A percentile compares a stretch with the other conserved stretches of the same genome.
Evolutionary conservation across 495 filamentous ascomycete species (phyloP).

Genomic region (Ramalina intermedia): DNA sequence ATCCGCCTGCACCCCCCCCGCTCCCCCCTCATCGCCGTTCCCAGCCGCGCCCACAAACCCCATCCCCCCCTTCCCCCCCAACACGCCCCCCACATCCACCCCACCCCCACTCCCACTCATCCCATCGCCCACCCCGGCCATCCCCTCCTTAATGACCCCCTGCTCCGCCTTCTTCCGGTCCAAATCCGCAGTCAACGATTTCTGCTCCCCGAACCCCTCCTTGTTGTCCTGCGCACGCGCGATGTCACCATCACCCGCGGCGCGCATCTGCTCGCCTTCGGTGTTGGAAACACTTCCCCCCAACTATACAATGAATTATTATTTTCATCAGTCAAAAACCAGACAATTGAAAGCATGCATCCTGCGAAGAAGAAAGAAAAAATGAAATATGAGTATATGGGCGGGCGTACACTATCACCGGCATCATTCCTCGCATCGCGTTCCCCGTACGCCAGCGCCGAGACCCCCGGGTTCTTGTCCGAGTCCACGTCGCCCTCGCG

Average conservation of each 20-base stretch:
- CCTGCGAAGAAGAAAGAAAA: conserved; percentile 6
- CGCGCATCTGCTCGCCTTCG: conserved; percentile 43
- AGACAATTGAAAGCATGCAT: too few relatives aligned
- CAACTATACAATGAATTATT: background rate
- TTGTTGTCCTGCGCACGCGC: conserved; percentile 30
- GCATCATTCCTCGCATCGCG: conserved; percentile 9
- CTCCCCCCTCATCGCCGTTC: background rate
- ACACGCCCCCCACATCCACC: conserved; percentile 13
- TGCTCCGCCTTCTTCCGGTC: conserved; percentile 33
- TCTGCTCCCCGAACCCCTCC: conserved; percentile 24
- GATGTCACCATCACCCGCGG: conserved; percentile 39
- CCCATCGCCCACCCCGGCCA: conserved; percentile 3
- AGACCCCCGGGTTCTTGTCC: conserved; percentile 24
- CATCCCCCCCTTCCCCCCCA: conserved; percentile 1
- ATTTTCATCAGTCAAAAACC: too few relatives aligned
- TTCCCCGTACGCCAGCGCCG: conserved; percentile 21
- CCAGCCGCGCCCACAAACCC: background rate
- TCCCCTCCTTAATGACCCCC: conserved; percentile 25
- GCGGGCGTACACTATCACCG: conserved; percentile 8
- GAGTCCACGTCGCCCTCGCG: conserved; percentile 19
- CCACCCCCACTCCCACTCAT: conserved; percentile 6
- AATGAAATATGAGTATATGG: background rate
- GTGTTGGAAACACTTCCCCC: conserved; percentile 22
- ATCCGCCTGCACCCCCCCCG: background rate
- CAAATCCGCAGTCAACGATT: conserved; percentile 26